Base-by-base conservation (phyloP, 2,329 filamentous ascomycete genomes). In the Teratosphaeria nubilosa region DNA sequence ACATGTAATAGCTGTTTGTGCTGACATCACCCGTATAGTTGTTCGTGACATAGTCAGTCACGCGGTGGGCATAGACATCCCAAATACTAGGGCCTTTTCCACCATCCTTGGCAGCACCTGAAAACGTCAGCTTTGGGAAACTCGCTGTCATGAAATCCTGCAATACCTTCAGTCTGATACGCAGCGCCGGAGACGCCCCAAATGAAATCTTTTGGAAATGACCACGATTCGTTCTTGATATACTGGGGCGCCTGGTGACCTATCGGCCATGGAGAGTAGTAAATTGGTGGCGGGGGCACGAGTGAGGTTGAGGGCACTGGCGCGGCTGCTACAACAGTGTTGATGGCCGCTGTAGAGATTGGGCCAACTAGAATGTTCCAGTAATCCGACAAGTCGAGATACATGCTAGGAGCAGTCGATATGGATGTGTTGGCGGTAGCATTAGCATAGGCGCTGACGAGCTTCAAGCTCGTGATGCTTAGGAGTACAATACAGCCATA, bases 1-100 rank as follows among this genome's bases (percentile, higher is more conserved):
- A 61, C 14, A 57, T 52, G 48, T 61, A 51, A 14, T 51, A 53
- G 51, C 25, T 30, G 31, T 30, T 16, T 16, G 25, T 20, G 51
- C 25, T 32, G 31, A 53, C 20, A 53, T 53, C 51, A 14, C 10
- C 51, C 16, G 51, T 53, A n/a, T 30, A 14, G 11, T 32, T 32
- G 20, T 30, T 32, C 13, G 16, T 22, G 5, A 53, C 51, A 32
- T 53, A 53, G 5, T n/a, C 24, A 30, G 51, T 30, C 25, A 25
- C 51, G 10, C 51, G 51, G 20, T 53, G 51, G 20, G 51, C 31
- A n/a, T 30, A 30, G 13, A 51, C 22, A 51, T 51, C 50, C 50
- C 50, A 51, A 20, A 51, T 51, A 30, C 22, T 25, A 25, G 50
- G 50, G 11, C 50, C 50, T 13, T 30, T 24, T 9, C 50, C 50